phyloP scores from a whole-genome alignment of 495 filamentous ascomycete genomes.

The Neurospora sp. region DNA sequence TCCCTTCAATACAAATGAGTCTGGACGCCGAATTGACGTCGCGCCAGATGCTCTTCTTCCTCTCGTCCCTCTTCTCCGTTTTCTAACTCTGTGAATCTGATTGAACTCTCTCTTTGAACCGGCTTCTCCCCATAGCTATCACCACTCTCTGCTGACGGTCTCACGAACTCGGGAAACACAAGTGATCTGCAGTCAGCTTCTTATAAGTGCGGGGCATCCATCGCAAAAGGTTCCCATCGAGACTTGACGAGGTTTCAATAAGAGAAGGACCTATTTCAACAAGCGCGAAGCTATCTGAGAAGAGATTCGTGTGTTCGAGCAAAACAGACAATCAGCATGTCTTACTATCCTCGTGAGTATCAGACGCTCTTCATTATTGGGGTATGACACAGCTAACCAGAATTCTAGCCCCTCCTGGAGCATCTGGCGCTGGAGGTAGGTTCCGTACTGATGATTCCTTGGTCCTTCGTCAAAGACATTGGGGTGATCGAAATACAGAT shows the following conservation, averaged over 20 bases:
- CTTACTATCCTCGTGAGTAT: slow-evolving; percentile 26
- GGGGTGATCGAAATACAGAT: background rate
- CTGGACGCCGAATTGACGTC: background rate
- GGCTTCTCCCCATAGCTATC: background rate
- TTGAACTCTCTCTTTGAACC: background rate
- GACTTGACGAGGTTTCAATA: background rate
- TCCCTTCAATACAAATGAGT: background rate
- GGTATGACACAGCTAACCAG: background rate
- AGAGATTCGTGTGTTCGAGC: background rate
- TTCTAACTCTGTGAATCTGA: background rate
- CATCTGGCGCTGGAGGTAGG: slow-evolving; percentile 18
- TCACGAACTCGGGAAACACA: background rate
- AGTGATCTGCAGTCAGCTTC: background rate
- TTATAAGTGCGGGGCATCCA: background rate
- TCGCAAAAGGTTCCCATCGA: background rate
- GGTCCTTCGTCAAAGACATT: too few relatives aligned
- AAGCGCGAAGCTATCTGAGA: background rate
- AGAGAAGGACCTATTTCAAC: background rate
- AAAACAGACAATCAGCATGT: slow-evolving; percentile 10
- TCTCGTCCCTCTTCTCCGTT: background rate
- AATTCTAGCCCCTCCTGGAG: slow-evolving; percentile 15
- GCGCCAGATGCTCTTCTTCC: background rate
- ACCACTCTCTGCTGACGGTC: background rate
- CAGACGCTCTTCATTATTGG: background rate
- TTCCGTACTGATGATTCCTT: background rate